A percentile compares a stretch with the other conserved stretches of the same genome.
Conservation (phyloP, 1,284 basidiomycete species). For the Austroboletus novae-zelandiae region DNA sequence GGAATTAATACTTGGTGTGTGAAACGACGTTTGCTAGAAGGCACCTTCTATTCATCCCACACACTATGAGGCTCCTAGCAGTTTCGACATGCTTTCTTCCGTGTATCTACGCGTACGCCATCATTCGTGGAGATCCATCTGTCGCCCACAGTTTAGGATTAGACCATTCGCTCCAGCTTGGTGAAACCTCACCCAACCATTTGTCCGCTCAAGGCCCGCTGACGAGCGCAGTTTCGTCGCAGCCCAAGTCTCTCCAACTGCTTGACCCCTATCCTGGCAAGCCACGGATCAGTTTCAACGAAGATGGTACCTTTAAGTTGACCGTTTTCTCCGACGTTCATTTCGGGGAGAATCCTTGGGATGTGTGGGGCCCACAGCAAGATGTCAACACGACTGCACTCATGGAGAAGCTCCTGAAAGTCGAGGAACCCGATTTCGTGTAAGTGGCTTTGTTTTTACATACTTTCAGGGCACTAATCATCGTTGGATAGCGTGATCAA, state of each 20-base stretch:
- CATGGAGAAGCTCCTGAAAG: slow-evolving; percentile 49
- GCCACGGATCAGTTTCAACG: slow-evolving; percentile 44
- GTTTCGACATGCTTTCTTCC: slow-evolving; percentile 1
- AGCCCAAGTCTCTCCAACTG: not conserved
- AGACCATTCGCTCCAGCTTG: not conserved
- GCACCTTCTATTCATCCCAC: too few species aligned
- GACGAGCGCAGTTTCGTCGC: not conserved
- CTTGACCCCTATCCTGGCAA: slow-evolving; percentile 50
- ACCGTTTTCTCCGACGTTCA: slow-evolving; percentile 69
- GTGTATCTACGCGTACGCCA: slow-evolving; percentile 13
- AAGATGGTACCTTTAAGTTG: slow-evolving; percentile 61
- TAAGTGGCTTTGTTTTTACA: slow-evolving; percentile 28
- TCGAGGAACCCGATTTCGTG: slow-evolving; percentile 65
- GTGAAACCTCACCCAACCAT: not conserved
- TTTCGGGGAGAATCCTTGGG: slow-evolving; percentile 69
- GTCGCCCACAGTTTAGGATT: not conserved
- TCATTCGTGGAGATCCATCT: slow-evolving; percentile 4
- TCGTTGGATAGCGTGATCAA: slow-evolving; percentile 49
- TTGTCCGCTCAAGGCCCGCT: not conserved
- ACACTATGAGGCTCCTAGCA: not conserved
- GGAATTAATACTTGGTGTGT: not conserved
- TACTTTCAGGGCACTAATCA: not conserved
- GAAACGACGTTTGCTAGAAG: too few species aligned
- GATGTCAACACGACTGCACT: slow-evolving; percentile 56
- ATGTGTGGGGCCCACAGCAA: slow-evolving; percentile 60